Evolutionary conservation across 352 stramenopile genomes (phyloP).

Genomic region (Globisporangium splendens): DNA sequence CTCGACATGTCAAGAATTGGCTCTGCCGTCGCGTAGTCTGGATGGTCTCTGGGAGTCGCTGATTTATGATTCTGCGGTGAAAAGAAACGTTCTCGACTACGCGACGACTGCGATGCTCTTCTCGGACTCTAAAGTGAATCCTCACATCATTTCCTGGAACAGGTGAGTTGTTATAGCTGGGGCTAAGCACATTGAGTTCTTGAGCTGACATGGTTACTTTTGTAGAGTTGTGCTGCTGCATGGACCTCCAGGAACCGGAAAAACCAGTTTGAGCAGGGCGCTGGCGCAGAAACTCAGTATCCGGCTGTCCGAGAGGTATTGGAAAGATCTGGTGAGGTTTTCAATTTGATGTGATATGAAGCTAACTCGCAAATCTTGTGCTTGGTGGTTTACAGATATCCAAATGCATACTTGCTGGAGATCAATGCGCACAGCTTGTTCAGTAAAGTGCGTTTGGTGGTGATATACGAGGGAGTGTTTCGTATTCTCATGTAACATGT

Average conservation of each 20-base stretch:
- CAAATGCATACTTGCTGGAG: slow-evolving; percentile 80
- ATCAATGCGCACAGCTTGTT: slow-evolving; percentile 94
- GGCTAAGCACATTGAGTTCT: background rate
- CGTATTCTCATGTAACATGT: too few species aligned
- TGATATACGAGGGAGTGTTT: background rate
- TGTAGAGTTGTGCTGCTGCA: slow-evolving; percentile 85
- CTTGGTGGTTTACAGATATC: slow-evolving; percentile 28
- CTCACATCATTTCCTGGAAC: slow-evolving; percentile 91
- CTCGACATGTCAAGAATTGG: slow-evolving; percentile 72
- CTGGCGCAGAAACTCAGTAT: slow-evolving; percentile 92
- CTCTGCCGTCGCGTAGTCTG: slow-evolving; percentile 61
- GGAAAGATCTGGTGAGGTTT: too few species aligned
- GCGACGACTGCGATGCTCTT: slow-evolving; percentile 90
- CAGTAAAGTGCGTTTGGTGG: slow-evolving; percentile 45
- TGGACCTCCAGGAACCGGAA: slow-evolving; percentile 91
- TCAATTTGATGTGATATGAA: too few species aligned
- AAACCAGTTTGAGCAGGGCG: slow-evolving; percentile 91
- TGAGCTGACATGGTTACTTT: background rate
- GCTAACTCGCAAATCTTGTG: too few species aligned
- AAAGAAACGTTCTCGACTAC: slow-evolving; percentile 84
- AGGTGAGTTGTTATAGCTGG: slow-evolving; percentile 20
- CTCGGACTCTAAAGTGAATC: slow-evolving; percentile 77
- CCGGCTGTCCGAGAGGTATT: slow-evolving; percentile 63
- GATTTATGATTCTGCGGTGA: slow-evolving; percentile 80
- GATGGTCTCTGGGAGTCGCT: slow-evolving; percentile 84